These are phyloP conservation scores for Myxozyma mucilagina DNA, from an alignment of 805 yeast genomes.

Conservation along the genomic window DNA sequence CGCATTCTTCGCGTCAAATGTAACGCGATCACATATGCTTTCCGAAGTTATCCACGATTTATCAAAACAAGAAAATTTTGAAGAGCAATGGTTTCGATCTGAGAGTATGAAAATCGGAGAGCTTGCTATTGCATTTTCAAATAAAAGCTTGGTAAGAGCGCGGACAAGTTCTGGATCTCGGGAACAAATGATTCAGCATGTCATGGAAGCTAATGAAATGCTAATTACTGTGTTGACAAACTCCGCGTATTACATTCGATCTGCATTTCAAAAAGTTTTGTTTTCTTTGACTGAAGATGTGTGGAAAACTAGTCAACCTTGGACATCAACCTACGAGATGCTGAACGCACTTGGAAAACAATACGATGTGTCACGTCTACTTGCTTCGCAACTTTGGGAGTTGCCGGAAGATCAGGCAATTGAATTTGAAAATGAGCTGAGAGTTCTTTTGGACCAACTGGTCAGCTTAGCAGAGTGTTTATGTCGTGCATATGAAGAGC, in stretches of 20 bases:
- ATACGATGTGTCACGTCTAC: constrained; percentile 28
- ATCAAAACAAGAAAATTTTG: not conserved
- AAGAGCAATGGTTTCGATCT: constrained; percentile 21
- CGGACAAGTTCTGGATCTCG: constrained; percentile 9
- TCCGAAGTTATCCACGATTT: constrained; percentile 15
- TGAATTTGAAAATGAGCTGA: constrained; percentile 16
- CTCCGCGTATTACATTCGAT: constrained; percentile 26
- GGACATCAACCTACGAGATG: constrained; percentile 37
- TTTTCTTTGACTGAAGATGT: constrained; percentile 24
- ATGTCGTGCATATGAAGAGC: constrained; percentile 41
- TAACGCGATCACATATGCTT: not conserved
- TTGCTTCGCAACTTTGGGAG: constrained; percentile 27
- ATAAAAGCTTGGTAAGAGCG: constrained; percentile 21
- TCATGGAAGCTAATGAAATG: constrained; percentile 20
- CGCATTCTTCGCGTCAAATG: not conserved
- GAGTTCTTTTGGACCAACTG: constrained; percentile 35
- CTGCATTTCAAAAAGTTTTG: constrained; percentile 4
- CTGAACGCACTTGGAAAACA: constrained; percentile 33
- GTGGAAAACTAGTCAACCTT: constrained; percentile 31
- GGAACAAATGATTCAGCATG: constrained; percentile 3
- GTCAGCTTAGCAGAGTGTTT: constrained; percentile 46
- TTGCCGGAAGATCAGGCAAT: constrained; percentile 12
- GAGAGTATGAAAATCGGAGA: constrained; percentile 22
- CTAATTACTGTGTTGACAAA: constrained; percentile 11
- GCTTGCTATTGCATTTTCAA: constrained; percentile 14